These are phyloP conservation scores for Blastobotrys ciferrii DNA, from an alignment of 1,139 yeast species.

Conservation along the genomic window DNA sequence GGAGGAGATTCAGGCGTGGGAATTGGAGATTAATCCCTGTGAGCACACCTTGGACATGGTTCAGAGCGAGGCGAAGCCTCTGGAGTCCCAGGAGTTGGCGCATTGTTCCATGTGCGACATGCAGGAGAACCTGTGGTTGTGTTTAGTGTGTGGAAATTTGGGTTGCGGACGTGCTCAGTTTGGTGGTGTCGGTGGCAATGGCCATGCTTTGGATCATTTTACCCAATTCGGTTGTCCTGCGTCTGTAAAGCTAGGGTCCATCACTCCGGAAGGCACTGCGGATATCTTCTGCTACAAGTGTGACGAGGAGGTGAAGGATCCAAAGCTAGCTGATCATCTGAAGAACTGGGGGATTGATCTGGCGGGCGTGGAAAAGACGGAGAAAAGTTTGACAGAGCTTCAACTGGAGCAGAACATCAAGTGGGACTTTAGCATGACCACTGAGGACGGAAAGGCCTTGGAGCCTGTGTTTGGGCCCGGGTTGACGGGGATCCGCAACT, in stretches of 20 bases:
- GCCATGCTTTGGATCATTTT: constrained; percentile 81
- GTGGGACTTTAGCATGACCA: constrained; percentile 87
- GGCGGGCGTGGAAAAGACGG: constrained; percentile 59
- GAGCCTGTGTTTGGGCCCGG: constrained; percentile 66
- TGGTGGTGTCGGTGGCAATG: constrained; percentile 88
- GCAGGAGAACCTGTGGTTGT: constrained; percentile 82
- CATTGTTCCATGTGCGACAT: constrained; percentile 66
- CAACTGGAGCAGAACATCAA: constrained; percentile 89
- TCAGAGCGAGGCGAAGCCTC: constrained; percentile 34
- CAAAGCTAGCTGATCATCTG: constrained; percentile 51
- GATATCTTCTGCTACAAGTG: constrained; percentile 89
- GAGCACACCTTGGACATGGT: constrained; percentile 60
- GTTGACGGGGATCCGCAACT: constrained; percentile 76
- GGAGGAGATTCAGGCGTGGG: constrained; percentile 88
- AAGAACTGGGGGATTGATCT: constrained; percentile 69
- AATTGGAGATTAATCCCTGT: constrained; percentile 79
- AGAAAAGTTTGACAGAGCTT: constrained; percentile 80
- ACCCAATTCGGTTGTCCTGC: constrained; percentile 61
- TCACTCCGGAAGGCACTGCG: constrained; percentile 60
- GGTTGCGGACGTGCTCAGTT: constrained; percentile 95
- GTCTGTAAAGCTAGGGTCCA: constrained; percentile 87
- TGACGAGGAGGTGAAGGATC: constrained; percentile 84
- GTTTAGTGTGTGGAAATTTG: constrained; percentile 80
- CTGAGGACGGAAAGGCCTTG: constrained; percentile 64
- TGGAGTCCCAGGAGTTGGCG: constrained; percentile 21